A percentile compares a stretch with the other conserved stretches of the same genome.
Evolutionary conservation across 2,329 filamentous ascomycete species (phyloP).

Genomic region (Salinomyces thailandicus): DNA sequence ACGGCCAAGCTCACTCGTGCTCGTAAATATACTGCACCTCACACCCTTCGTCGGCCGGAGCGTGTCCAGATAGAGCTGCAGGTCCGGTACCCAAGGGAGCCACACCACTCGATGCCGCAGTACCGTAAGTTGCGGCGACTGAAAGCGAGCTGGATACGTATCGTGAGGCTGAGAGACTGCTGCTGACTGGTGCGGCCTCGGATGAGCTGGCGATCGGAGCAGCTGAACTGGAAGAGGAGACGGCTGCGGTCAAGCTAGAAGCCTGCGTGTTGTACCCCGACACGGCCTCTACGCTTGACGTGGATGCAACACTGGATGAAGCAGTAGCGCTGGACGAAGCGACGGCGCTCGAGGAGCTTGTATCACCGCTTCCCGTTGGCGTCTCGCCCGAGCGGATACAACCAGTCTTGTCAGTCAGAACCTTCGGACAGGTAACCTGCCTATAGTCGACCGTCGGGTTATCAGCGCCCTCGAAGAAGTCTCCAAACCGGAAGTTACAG

Average conservation of each 20-base stretch:
- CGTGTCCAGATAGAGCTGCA: constrained; percentile 1
- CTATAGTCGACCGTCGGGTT: constrained; percentile 39
- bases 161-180: constrained; percentile 1
- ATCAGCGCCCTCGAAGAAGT: constrained; percentile 47
- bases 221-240: constrained; percentile 5
- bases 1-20: constrained; percentile 7
- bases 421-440: constrained; percentile 46
- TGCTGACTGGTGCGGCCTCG: constrained; percentile 4
- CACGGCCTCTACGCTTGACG: background rate
- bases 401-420: constrained; percentile 36
- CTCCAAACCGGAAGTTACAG: constrained; percentile 51
- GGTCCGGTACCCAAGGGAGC: background rate
- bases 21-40: constrained; percentile 16
- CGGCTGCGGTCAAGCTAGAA: constrained; percentile 6
- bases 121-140: constrained; percentile 3
- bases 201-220: constrained; percentile 4
- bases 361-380: constrained; percentile 6
- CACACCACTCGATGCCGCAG: background rate
- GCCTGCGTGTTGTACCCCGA: background rate
- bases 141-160: constrained; percentile 4
- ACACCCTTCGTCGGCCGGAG: constrained; percentile 8
- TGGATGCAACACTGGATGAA: constrained; percentile 4
- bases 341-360: constrained; percentile 2
- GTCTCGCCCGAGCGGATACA: constrained; percentile 26
- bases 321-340: constrained; percentile 7